Evolutionary conservation across 345 rosid species (phyloP).

Genomic region (Cardiospermum halicacabum): DNA sequence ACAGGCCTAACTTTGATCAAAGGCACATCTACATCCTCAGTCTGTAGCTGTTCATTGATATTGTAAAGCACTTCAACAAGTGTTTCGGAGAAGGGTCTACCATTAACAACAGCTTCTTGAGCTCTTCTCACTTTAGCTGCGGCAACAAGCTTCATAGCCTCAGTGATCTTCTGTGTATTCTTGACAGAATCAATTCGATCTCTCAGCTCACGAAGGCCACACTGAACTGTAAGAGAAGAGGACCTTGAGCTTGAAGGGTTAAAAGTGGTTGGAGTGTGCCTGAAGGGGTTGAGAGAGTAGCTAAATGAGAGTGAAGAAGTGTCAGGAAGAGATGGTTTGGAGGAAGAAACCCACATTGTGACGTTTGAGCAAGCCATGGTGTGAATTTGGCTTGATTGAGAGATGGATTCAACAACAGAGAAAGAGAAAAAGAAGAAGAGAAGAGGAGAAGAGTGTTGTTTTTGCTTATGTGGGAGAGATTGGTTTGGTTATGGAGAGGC

Average conservation of each 20-base stretch:
- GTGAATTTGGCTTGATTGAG: not conserved
- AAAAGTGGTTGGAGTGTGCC: conserved; percentile 25
- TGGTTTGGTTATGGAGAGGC: conserved; percentile 18
- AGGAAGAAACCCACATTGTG: conserved; percentile 76
- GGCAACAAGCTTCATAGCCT: conserved; percentile 97
- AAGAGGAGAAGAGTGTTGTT: not conserved
- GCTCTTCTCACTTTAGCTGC: conserved; percentile 98
- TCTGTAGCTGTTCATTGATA: conserved; percentile 91
- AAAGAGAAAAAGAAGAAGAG: conserved; percentile 10
- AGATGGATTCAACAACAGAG: not conserved
- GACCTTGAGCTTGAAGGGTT: conserved; percentile 52
- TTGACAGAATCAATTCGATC: conserved; percentile 74
- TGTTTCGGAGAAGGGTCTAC: conserved; percentile 85
- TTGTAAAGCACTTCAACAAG: conserved; percentile 92
- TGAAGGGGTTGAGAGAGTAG: conserved; percentile 57
- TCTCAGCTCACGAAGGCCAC: conserved; percentile 78
- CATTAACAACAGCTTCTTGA: conserved; percentile 91
- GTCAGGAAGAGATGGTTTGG: conserved; percentile 72
- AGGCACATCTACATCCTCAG: conserved; percentile 77
- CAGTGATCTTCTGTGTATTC: conserved; percentile 96
- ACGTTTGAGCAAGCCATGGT: conserved; percentile 77
- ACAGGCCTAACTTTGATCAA: conserved; percentile 85
- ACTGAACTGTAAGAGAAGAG: conserved; percentile 49
- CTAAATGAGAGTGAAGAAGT: conserved; percentile 66
- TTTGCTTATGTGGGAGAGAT: conserved; percentile 9